phyloP scores from a whole-genome alignment of 495 filamentous ascomycete genomes.

The Penicillium dipodomyicola region DNA sequence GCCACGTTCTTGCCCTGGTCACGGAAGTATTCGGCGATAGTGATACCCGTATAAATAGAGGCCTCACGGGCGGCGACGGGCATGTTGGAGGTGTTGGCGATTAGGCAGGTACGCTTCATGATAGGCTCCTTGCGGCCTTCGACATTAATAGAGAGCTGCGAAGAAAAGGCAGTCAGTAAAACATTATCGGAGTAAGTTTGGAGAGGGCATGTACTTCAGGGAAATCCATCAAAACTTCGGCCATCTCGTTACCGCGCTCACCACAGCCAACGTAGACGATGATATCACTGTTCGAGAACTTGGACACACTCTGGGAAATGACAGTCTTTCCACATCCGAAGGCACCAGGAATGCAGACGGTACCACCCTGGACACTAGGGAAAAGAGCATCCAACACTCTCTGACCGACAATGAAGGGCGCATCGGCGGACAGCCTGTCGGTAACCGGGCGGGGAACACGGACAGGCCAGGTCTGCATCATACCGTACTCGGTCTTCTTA shows the following conservation, averaged over 20 bases:
- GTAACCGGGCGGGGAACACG: conserved; percentile 87
- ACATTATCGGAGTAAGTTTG: not conserved
- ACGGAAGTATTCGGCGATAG: conserved; percentile 96
- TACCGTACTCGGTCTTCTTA: conserved; percentile 83
- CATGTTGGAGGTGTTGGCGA: conserved; percentile 99
- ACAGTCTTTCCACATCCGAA: conserved; percentile 99
- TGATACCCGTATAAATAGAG: conserved; percentile 99
- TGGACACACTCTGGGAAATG: conserved; percentile 96
- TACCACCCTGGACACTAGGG: conserved; percentile 94
- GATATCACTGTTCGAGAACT: conserved; percentile 99
- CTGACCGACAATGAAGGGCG: conserved; percentile 93
- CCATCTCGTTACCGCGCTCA: conserved; percentile 99
- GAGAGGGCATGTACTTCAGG: conserved; percentile 57
- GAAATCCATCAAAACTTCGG: conserved; percentile 99
- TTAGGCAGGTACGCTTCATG: conserved; percentile 99
- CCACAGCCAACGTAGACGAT: conserved; percentile 99
- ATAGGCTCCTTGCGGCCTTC: conserved; percentile 94
- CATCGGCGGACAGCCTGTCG: conserved; percentile 83
- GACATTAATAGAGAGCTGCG: conserved; percentile 79
- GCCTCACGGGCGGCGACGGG: conserved; percentile 97
- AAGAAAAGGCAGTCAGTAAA: conserved; percentile 2
- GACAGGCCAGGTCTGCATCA: conserved; percentile 99
- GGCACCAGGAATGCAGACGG: conserved; percentile 95
- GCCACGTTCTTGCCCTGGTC: conserved; percentile 97
- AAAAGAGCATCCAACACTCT: conserved; percentile 97